Evolutionary conservation across 306 rosid genomes (phyloP).

Genomic region (Castanea sativa): DNA sequence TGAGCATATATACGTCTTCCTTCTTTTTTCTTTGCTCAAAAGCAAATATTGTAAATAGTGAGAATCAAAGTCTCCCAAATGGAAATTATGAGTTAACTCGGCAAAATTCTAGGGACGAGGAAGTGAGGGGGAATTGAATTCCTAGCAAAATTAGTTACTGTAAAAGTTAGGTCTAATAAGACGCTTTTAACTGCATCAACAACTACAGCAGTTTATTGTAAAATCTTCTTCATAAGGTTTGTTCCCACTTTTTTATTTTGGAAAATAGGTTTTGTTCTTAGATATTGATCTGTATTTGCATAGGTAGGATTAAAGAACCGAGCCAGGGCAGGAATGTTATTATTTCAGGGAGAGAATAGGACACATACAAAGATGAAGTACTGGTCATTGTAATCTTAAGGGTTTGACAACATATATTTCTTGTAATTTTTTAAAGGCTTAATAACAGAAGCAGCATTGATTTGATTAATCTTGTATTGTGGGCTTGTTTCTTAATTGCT

Average conservation of each 20-base stretch:
- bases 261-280: not conserved
- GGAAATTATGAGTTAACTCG: conserved; percentile 44
- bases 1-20: conserved; percentile 80
- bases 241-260: not conserved
- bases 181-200: not conserved
- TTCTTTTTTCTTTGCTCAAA: conserved; percentile 73
- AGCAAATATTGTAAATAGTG: conserved; percentile 30
- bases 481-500: no score
- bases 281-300: not conserved
- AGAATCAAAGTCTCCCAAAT: conserved; percentile 18
- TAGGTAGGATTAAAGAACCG: not conserved
- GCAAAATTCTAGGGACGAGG: conserved; percentile 29
- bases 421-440: not conserved
- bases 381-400: not conserved
- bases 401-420: not conserved
- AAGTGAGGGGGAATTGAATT: not conserved
- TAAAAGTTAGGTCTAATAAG: not conserved
- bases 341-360: not conserved
- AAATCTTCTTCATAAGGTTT: not conserved
- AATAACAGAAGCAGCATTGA: not conserved
- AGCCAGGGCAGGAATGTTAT: not conserved
- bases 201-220: conserved; percentile 1
- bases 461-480: not conserved
- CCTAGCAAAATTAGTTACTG: not conserved
- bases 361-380: not conserved